Evolutionary conservation across 2,329 filamentous ascomycete species (phyloP).

Genomic region (Xylariales sp.): DNA sequence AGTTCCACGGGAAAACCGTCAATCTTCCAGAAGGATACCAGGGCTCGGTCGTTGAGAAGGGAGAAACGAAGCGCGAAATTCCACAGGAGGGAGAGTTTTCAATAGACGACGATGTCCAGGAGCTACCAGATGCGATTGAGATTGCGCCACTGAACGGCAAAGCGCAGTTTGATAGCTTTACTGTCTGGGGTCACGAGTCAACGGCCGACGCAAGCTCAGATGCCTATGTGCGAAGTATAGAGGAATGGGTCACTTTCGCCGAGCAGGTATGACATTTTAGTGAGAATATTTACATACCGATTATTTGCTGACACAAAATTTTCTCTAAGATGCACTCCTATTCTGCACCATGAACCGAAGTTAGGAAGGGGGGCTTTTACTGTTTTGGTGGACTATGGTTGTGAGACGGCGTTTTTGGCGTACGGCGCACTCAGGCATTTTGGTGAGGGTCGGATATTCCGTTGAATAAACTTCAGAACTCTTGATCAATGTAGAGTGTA

Average conservation of each 20-base stretch:
- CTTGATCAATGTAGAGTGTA: too few relatives aligned
- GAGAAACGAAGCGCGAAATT: slow-evolving; percentile 29
- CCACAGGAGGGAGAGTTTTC: slow-evolving; percentile 18
- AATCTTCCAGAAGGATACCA: slow-evolving; percentile 68
- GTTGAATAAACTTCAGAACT: too few relatives aligned
- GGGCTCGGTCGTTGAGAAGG: slow-evolving; percentile 55
- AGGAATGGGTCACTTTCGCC: slow-evolving; percentile 77
- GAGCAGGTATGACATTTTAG: slow-evolving; percentile 62
- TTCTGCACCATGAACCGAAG: slow-evolving; percentile 6
- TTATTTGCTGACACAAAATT: too few relatives aligned
- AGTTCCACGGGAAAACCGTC: slow-evolving; percentile 64
- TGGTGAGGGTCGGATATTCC: too few relatives aligned
- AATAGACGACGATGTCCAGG: slow-evolving; percentile 35
- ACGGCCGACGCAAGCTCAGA: slow-evolving; percentile 59
- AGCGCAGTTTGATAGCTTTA: slow-evolving; percentile 67
- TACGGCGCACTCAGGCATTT: too few relatives aligned
- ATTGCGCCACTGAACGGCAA: slow-evolving; percentile 57
- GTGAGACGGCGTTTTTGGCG: too few relatives aligned
- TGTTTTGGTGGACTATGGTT: too few relatives aligned
- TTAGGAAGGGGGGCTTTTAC: too few relatives aligned
- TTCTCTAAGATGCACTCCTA: slow-evolving; percentile 34
- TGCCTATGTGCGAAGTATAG: slow-evolving; percentile 67
- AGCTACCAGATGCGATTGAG: slow-evolving; percentile 41
- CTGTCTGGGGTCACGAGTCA: slow-evolving; percentile 81
- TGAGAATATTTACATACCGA: too few relatives aligned